These are phyloP conservation scores for Russula virescens DNA, from an alignment of 768 basidiomycete species.

Conservation along the genomic window DNA sequence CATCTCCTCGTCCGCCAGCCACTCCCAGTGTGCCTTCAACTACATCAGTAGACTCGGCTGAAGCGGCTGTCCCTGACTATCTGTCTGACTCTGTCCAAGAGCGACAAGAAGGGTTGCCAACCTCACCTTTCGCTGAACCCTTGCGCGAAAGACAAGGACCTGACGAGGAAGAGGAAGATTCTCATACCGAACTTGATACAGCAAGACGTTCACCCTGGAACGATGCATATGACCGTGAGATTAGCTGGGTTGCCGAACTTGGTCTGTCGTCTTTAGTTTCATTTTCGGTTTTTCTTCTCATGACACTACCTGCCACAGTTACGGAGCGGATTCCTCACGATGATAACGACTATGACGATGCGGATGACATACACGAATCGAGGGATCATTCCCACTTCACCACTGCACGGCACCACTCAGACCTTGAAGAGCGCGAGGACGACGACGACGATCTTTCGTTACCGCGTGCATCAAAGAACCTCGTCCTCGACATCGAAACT, in stretches of 20 bases:
- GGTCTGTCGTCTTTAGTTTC: slow-evolving; percentile 40
- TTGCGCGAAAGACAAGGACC: slow-evolving; percentile 49
- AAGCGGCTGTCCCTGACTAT: slow-evolving; percentile 47
- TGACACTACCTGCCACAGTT: slow-evolving; percentile 33
- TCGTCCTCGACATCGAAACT: slow-evolving; percentile 59
- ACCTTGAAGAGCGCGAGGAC: slow-evolving; percentile 43
- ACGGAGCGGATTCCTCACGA: slow-evolving; percentile 60
- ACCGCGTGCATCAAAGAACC: slow-evolving; percentile 51
- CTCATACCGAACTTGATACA: slow-evolving; percentile 39
- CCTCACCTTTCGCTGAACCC: slow-evolving; percentile 69
- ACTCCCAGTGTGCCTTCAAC: slow-evolving; percentile 48
- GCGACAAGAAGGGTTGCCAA: slow-evolving; percentile 54
- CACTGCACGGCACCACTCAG: slow-evolving; percentile 13
- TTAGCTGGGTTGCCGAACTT: slow-evolving; percentile 72
- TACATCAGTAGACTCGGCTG: slow-evolving; percentile 41
- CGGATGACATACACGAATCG: slow-evolving; percentile 38
- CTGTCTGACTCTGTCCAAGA: slow-evolving; percentile 42
- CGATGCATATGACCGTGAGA: slow-evolving; percentile 41
- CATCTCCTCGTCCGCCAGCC: slow-evolving; percentile 40
- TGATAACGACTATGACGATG: slow-evolving; percentile 50
- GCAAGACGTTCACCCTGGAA: slow-evolving; percentile 26
- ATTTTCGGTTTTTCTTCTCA: background rate
- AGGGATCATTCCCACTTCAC: slow-evolving; percentile 30
- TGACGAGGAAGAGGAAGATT: slow-evolving; percentile 60
- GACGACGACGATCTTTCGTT: slow-evolving; percentile 45